Percentiles rank a stretch among this genome's conserved stretches.
Conservation (phyloP, 2,329 filamentous ascomycete species). For the Sporothrix protearum region DNA sequence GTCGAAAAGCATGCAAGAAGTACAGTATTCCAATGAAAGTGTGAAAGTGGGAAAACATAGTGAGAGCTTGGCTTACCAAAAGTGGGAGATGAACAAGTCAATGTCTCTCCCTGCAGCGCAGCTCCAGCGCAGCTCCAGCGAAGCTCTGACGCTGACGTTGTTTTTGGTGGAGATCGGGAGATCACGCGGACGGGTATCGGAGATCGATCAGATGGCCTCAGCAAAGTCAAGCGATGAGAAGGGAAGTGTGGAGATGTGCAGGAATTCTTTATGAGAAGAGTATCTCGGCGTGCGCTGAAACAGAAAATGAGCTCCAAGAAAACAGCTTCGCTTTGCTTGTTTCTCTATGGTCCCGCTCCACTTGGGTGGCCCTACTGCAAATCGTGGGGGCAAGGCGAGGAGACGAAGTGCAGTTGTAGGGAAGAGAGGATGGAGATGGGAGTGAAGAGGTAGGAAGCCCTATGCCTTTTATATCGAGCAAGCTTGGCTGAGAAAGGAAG, state of each 20-base stretch:
- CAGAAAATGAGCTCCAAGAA: not conserved
- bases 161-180: not conserved
- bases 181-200: not conserved
- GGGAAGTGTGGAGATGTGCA: not conserved
- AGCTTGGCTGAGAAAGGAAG: not conserved
- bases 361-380: not conserved
- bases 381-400: not conserved
- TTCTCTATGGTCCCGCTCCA: not conserved
- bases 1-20: not conserved
- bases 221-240: not conserved
- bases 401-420: not conserved
- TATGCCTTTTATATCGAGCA: not conserved
- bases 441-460: not conserved
- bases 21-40: not conserved
- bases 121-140: slow-evolving; percentile 27
- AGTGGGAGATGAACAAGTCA: slow-evolving; percentile 91
- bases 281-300: not conserved
- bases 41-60: not conserved
- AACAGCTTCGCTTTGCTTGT: not conserved
- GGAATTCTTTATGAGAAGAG: not conserved
- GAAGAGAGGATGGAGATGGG: not conserved
- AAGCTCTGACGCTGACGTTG: not conserved
- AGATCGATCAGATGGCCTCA: not conserved
- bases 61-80: slow-evolving; percentile 53
- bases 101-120: slow-evolving; percentile 76